Evolutionary conservation across 495 filamentous ascomycete species (phyloP), one percentile per base, ranked within the genome.

Genomic region (Xylaria grammica): DNA sequence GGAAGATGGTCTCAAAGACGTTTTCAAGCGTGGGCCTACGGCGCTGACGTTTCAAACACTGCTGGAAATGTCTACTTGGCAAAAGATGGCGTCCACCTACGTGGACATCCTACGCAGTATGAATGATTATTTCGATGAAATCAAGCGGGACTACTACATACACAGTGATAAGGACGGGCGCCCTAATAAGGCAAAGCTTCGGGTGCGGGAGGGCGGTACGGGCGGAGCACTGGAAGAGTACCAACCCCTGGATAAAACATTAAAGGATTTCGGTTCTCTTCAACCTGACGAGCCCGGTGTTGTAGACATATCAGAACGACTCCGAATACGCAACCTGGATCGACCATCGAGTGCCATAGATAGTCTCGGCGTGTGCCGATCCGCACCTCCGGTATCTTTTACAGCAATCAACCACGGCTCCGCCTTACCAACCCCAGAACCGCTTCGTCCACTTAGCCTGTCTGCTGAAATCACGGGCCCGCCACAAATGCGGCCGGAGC

Each of bases 191-290:
- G 42, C 20, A 69, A 74, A 1, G 63, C 38, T 55, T 7, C 58
- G 36, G 69, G 64, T 87, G 69, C 40, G 84, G 72, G 57, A 84
- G 66, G 72, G 77, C 50, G 87, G 84, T 10, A 57, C 66, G 51
- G 85, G 88, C 13, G 90, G 87, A 49, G 90, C 87, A 1, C 72
- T 91, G 0, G 90, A 91, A 65, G 90, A 93, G 70, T 92, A 90
- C 70, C 89, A 86, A 65, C 76, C 76, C 32, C 64, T 76, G 34
- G 60, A 46, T 0, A 62, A 34, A 60, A 72, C 70, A 48, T 71
- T 82, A 7, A 76, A 77, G 61, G 79, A 81, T 65, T 76, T 81
- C 30, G 79, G 79, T 48, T 67, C 72, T 48, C 73, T 81, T 8
- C 65, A 70, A 19, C 69, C 71, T 20, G 62, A 76, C 1, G 74